Conservation (phyloP, 2,329 filamentous ascomycete species). For the Scedosporium boydii region DNA sequence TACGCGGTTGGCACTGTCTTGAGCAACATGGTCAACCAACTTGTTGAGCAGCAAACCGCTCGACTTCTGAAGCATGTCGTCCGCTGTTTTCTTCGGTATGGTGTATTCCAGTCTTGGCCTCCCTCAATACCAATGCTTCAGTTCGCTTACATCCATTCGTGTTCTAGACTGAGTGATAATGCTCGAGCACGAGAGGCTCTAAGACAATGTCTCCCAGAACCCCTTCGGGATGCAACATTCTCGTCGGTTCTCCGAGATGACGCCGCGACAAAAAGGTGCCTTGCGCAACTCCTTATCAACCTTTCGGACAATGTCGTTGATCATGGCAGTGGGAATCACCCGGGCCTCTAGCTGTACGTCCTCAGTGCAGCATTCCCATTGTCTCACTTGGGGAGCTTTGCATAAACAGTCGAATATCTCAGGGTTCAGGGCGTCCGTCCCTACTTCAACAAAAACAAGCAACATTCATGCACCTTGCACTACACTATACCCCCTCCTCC, state of each 20-base stretch:
- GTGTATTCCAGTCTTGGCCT: slow-evolving; percentile 9
- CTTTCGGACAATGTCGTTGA: slow-evolving; percentile 78
- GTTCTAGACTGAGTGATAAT: slow-evolving; percentile 77
- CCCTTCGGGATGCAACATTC: slow-evolving; percentile 97
- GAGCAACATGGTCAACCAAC: slow-evolving; percentile 96
- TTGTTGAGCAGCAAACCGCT: slow-evolving; percentile 96
- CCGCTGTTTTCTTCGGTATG: slow-evolving; percentile 86
- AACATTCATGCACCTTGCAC: too few relatives aligned
- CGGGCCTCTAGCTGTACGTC: not conserved
- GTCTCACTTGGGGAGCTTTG: too few relatives aligned
- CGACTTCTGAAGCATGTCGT: slow-evolving; percentile 95
- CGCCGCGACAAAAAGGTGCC: slow-evolving; percentile 92
- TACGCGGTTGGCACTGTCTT: slow-evolving; percentile 96
- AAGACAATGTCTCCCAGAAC: slow-evolving; percentile 90
- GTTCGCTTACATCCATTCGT: not conserved
- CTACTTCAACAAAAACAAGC: too few relatives aligned
- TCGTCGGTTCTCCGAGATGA: slow-evolving; percentile 93
- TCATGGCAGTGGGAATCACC: slow-evolving; percentile 19
- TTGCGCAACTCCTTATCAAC: slow-evolving; percentile 95
- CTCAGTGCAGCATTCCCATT: too few relatives aligned
- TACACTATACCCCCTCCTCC: too few relatives aligned
- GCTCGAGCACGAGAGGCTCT: slow-evolving; percentile 90
- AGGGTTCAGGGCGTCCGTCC: too few relatives aligned
- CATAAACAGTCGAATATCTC: too few relatives aligned
- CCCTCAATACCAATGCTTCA: not conserved